A percentile compares a stretch with the other conserved stretches of the same genome.
phyloP scores from a whole-genome alignment of 495 filamentous ascomycete genomes.

The Penicillium atrosanguineum region DNA sequence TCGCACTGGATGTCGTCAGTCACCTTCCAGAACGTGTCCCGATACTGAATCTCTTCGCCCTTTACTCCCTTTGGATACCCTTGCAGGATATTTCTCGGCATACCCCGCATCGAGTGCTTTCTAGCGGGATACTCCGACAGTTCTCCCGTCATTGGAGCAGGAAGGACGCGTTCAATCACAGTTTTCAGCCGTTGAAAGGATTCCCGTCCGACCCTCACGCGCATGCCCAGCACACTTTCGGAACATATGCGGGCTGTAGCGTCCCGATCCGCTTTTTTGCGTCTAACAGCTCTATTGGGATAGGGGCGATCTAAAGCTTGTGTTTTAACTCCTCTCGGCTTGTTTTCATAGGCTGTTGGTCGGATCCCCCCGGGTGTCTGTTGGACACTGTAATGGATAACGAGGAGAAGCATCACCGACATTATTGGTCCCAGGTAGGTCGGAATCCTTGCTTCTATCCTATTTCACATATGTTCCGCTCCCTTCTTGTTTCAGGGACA shows the following conservation, averaged over 20 bases:
- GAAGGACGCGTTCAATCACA: neutral
- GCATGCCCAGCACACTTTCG: neutral
- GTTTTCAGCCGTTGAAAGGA: neutral
- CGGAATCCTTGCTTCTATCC: neutral
- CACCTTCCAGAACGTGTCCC: neutral
- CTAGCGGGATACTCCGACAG: neutral
- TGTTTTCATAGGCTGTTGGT: neutral
- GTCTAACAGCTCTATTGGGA: neutral
- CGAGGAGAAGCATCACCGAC: conserved; percentile 12
- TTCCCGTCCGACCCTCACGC: neutral
- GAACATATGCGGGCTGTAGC: neutral
- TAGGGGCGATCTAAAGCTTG: neutral
- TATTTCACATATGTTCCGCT: neutral
- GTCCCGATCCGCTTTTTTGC: neutral
- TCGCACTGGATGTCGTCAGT: neutral
- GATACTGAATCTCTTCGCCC: neutral
- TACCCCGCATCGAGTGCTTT: neutral
- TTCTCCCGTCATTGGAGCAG: neutral
- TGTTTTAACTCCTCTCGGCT: neutral
- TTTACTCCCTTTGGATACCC: neutral
- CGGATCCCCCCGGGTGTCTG: neutral
- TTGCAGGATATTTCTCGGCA: neutral
- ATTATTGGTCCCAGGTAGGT: conserved; percentile 19
- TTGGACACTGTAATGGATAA: neutral
- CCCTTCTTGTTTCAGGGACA: neutral